These are phyloP conservation scores for Trypanosomatidae sp. DNA, from an alignment of 208 protist species.

Conservation along the genomic window DNA sequence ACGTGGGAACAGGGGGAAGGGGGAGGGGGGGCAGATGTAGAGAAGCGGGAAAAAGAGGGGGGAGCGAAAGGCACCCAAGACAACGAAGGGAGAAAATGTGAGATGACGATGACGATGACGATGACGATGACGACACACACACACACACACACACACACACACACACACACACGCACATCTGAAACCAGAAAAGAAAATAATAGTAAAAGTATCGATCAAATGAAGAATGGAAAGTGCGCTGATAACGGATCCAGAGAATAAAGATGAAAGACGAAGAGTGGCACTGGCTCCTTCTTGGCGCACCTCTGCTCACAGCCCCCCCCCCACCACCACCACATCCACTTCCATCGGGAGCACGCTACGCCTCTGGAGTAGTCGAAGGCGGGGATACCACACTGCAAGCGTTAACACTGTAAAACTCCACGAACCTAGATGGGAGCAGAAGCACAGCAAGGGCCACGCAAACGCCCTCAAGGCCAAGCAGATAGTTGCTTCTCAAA, in stretches of 20 bases:
- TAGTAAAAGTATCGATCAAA: neutral
- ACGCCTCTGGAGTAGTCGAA: neutral
- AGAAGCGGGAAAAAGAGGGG: neutral
- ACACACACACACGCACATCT: neutral
- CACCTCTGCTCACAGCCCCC: neutral
- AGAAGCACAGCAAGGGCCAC: neutral
- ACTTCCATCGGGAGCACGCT: neutral
- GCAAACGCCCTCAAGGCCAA: neutral
- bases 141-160: neutral
- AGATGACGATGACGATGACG: neutral
- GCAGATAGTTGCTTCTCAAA: neutral
- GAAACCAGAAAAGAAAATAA: constrained; percentile 10
- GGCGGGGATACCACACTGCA: neutral
- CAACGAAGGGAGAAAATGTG: neutral
- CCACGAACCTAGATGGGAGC: neutral
- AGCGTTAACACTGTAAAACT: neutral
- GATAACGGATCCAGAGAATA: neutral
- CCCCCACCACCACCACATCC: too few species aligned
- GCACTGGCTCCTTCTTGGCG: neutral
- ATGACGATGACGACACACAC: neutral
- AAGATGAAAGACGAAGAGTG: neutral
- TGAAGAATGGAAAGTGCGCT: neutral
- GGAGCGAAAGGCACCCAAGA: neutral
- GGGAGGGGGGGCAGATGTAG: neutral
- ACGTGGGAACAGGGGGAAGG: neutral